Evolutionary conservation across 768 basidiomycete genomes (phyloP).

Genomic region (Trametes gibbosa): DNA sequence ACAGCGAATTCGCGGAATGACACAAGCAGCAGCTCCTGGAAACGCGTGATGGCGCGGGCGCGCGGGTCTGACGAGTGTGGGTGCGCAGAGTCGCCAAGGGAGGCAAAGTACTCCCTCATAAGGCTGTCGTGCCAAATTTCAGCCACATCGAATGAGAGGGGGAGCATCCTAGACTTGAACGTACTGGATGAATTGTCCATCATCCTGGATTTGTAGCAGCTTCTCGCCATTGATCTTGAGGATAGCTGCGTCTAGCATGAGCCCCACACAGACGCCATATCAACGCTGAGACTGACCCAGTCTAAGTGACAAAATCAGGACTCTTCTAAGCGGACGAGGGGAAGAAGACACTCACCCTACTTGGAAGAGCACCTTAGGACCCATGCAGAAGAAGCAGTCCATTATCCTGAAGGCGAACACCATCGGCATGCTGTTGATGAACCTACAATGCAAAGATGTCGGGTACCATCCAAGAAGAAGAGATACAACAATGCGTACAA

Average conservation of each 20-base stretch:
- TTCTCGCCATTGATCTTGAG: slow-evolving; percentile 97
- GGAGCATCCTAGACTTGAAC: slow-evolving; percentile 25
- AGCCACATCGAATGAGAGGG: background rate
- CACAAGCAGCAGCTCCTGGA: slow-evolving; percentile 94
- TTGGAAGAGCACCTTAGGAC: slow-evolving; percentile 97
- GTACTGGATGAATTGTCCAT: slow-evolving; percentile 94
- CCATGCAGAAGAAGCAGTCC: slow-evolving; percentile 99
- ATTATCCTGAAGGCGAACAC: slow-evolving; percentile 97
- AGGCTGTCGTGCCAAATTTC: slow-evolving; percentile 46
- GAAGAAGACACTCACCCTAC: slow-evolving; percentile 67
- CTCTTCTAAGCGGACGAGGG: background rate
- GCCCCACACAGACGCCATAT: slow-evolving; percentile 20
- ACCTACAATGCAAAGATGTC: slow-evolving; percentile 42
- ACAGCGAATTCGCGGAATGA: slow-evolving; percentile 97
- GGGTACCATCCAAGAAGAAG: slow-evolving; percentile 17
- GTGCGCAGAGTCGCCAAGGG: slow-evolving; percentile 91
- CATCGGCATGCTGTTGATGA: slow-evolving; percentile 94
- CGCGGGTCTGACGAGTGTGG: slow-evolving; percentile 86
- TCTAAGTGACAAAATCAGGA: slow-evolving; percentile 31
- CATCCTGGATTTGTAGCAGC: slow-evolving; percentile 90
- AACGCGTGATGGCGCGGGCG: slow-evolving; percentile 89
- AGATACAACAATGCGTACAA: slow-evolving; percentile 55
- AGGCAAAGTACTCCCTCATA: slow-evolving; percentile 94
- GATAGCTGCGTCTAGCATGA: slow-evolving; percentile 55
- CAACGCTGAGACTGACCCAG: slow-evolving; percentile 45